Evolutionary conservation across 805 yeast species (phyloP).

Genomic region (Candida piceae): DNA sequence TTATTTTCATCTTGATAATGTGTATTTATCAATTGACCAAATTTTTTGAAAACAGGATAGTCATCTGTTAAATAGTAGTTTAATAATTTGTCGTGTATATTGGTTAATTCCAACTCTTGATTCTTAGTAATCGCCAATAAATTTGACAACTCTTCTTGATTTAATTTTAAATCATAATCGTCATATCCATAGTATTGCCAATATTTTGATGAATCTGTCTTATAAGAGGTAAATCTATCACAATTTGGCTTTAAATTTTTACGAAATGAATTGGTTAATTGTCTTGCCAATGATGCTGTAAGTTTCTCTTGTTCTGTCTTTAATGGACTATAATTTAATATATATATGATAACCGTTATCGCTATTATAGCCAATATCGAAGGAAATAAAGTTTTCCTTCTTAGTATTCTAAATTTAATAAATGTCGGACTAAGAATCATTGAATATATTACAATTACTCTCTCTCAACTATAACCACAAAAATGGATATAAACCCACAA

Average conservation of each 20-base stretch:
- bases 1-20: conserved; percentile 10
- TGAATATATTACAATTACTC: too few relatives aligned
- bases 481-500: too few relatives aligned
- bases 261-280: conserved; percentile 8
- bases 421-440: too few relatives aligned
- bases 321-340: conserved; percentile 8
- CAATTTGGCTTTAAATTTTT: conserved; percentile 18
- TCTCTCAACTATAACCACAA: too few relatives aligned
- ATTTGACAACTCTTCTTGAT: conserved; percentile 15
- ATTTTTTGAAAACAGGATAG: conserved; percentile 12
- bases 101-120: conserved; percentile 23
- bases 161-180: conserved; percentile 18
- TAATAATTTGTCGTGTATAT: conserved; percentile 18
- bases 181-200: conserved; percentile 31
- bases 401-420: background rate
- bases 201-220: conserved; percentile 14
- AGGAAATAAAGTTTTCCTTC: conserved; percentile 2
- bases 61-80: conserved; percentile 12
- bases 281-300: conserved; percentile 12
- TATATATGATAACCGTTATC: conserved; percentile 2
- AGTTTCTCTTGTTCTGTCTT: conserved; percentile 12
- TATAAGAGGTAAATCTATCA: conserved; percentile 23
- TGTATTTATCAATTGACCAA: conserved; percentile 3
- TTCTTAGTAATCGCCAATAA: conserved; percentile 17
- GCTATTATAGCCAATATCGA: background rate